Evolutionary conservation across 495 filamentous ascomycete species (phyloP).

Genomic region (Clohesyomyces aquaticus): DNA sequence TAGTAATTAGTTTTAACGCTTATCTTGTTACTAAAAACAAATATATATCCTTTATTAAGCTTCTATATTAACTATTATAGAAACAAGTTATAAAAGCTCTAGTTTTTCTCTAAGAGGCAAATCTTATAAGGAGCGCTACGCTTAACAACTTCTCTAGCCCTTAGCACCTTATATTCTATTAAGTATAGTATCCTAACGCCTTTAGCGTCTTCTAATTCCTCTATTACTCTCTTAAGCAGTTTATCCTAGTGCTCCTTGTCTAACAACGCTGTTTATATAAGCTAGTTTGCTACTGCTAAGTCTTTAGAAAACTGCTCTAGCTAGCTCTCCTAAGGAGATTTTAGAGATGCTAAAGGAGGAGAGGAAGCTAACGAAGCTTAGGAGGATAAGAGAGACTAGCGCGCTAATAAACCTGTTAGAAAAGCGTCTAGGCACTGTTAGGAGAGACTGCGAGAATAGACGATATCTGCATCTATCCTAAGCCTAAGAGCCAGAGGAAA

Average conservation of each 20-base stretch:
- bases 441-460: background rate
- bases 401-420: background rate
- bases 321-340: background rate
- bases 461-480: background rate
- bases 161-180: background rate
- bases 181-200: background rate
- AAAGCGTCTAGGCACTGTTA: background rate
- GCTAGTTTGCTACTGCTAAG: background rate
- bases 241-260: background rate
- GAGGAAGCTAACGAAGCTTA: conserved; percentile 2
- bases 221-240: background rate
- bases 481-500: background rate
- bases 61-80: too few species aligned
- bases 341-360: conserved; percentile 1
- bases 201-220: background rate
- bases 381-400: background rate
- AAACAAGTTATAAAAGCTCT: too few species aligned
- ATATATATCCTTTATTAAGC: too few species aligned
- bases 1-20: background rate
- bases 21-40: conserved; percentile 1
- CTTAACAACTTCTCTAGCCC: background rate
- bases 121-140: background rate
- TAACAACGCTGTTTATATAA: background rate
- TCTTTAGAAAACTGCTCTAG: background rate
- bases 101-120: too few species aligned